These are phyloP conservation scores for Aspergillus pseudonomiae DNA, from an alignment of 2,329 filamentous ascomycete species.

Conservation along the genomic window DNA sequence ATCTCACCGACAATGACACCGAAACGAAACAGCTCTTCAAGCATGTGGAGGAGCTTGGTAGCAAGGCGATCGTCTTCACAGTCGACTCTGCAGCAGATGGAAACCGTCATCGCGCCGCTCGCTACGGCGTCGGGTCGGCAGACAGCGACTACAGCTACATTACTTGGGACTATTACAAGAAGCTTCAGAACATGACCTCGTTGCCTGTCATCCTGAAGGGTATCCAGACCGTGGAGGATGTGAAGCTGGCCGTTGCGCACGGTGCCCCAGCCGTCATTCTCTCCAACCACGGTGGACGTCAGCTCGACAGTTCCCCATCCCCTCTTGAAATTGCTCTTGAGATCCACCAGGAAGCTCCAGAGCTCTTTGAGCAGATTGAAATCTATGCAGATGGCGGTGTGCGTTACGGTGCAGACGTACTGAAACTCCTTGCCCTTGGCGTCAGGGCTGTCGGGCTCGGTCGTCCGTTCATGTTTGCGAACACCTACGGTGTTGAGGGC, in stretches of 20 bases:
- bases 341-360: constrained; percentile 51
- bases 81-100: constrained; percentile 87
- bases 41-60: constrained; percentile 66
- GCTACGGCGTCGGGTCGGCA: constrained; percentile 9
- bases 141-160: constrained; percentile 9
- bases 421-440: constrained; percentile 57
- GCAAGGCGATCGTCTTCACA: constrained; percentile 83
- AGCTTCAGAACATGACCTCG: constrained; percentile 8
- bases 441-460: constrained; percentile 57
- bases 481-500: constrained; percentile 25
- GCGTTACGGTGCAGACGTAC: constrained; percentile 54
- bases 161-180: constrained; percentile 14
- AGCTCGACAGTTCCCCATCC: constrained; percentile 52
- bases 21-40: constrained; percentile 11
- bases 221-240: constrained; percentile 22
- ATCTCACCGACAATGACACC: constrained; percentile 13
- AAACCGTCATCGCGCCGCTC: constrained; percentile 58
- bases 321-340: constrained; percentile 54
- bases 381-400: constrained; percentile 58
- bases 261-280: constrained; percentile 51
- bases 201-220: constrained; percentile 22
- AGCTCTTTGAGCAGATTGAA: constrained; percentile 52
- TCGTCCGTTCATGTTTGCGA: constrained; percentile 25
- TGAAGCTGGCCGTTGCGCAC: constrained; percentile 20
- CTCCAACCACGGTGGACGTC: constrained; percentile 59